Evolutionary conservation across 2,329 filamentous ascomycete species (phyloP).

Genomic region (Talaromyces sp.): DNA sequence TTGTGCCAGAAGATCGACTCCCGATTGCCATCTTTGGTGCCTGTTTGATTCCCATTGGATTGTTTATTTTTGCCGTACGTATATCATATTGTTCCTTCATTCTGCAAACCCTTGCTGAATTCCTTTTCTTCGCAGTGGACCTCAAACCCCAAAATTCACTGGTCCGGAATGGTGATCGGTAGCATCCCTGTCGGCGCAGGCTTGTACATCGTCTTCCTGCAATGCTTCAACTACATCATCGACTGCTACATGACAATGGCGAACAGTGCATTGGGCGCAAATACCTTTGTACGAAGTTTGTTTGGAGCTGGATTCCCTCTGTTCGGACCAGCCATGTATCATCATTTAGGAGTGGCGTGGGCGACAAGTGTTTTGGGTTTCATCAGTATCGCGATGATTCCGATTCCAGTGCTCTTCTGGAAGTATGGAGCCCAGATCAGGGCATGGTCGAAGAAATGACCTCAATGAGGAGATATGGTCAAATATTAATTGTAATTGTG

Average conservation of each 20-base stretch:
- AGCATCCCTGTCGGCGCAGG: conserved; percentile 76
- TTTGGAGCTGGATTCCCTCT: conserved; percentile 58
- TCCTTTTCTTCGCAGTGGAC: conserved; percentile 79
- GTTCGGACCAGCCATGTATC: neutral
- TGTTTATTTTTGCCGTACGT: conserved; percentile 1
- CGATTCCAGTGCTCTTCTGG: neutral
- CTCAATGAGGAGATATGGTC: neutral
- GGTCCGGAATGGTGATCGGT: conserved; percentile 71
- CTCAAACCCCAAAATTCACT: conserved; percentile 75
- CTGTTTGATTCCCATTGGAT: neutral
- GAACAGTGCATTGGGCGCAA: conserved; percentile 74
- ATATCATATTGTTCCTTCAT: neutral
- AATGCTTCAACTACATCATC: conserved; percentile 74
- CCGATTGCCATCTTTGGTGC: neutral
- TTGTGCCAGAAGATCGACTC: neutral
- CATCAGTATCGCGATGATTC: neutral
- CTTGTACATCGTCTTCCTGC: conserved; percentile 77
- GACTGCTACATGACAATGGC: conserved; percentile 77
- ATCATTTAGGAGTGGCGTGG: neutral
- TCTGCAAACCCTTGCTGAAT: neutral
- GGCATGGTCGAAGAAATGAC: neutral
- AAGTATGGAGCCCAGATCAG: neutral
- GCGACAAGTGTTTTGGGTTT: neutral
- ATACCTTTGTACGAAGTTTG: conserved; percentile 67
- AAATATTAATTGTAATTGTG: neutral